Conservation (phyloP, 805 yeast species). For the Yamadazyma scolyti region DNA sequence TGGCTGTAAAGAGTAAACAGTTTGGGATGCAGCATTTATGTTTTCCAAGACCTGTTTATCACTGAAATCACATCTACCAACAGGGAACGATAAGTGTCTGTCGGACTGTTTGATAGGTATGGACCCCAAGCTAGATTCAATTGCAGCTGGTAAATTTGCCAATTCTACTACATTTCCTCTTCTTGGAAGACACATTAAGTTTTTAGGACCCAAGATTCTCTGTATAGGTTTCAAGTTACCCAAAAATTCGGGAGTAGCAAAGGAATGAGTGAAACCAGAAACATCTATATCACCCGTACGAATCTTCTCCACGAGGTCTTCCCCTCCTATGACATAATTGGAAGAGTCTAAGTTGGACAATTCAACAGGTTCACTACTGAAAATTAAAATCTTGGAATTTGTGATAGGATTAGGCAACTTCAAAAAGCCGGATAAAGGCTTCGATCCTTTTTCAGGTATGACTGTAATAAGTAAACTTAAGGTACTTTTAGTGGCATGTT, state of each 20-base stretch:
- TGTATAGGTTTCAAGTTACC: conserved; percentile 64
- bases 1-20: conserved; percentile 52
- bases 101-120: conserved; percentile 76
- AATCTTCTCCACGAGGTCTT: conserved; percentile 62
- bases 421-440: conserved; percentile 68
- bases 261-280: conserved; percentile 62
- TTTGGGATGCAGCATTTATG: conserved; percentile 60
- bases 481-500: conserved; percentile 66
- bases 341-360: conserved; percentile 42
- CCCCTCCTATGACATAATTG: conserved; percentile 68
- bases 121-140: conserved; percentile 59
- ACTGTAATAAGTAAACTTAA: conserved; percentile 57
- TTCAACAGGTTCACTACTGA: conserved; percentile 58
- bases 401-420: conserved; percentile 70
- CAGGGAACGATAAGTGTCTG: conserved; percentile 56
- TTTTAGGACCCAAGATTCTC: conserved; percentile 81
- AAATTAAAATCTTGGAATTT: conserved; percentile 60
- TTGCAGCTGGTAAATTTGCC: conserved; percentile 53
- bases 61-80: conserved; percentile 74
- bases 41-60: conserved; percentile 75
- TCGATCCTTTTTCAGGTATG: conserved; percentile 73
- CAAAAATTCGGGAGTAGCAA: conserved; percentile 81
- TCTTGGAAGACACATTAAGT: conserved; percentile 83
- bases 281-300: conserved; percentile 45
- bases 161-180: conserved; percentile 70